Evolutionary conservation across 345 rosid species (phyloP).

Genomic region (Microcos paniculata): DNA sequence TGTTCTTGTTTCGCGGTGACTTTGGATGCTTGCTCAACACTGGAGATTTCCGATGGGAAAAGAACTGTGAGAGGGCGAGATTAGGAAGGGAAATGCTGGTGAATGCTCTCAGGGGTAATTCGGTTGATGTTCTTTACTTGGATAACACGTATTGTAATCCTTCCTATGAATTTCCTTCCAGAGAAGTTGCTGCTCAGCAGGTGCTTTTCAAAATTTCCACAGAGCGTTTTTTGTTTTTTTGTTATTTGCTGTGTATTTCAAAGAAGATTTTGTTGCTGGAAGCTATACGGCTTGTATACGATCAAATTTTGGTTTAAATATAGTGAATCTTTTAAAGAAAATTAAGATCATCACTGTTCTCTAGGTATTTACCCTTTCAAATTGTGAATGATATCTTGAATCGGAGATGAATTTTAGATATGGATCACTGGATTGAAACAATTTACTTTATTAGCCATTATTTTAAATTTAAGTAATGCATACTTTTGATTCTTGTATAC

Average conservation of each 20-base stretch:
- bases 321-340: neutral
- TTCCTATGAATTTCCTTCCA: conserved; percentile 55
- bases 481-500: neutral
- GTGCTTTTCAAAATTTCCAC: conserved; percentile 23
- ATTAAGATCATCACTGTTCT: neutral
- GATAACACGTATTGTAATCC: conserved; percentile 85
- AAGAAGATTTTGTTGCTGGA: neutral
- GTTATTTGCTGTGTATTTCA: neutral
- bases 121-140: conserved; percentile 53
- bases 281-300: neutral
- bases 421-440: neutral
- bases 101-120: conserved; percentile 39
- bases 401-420: neutral
- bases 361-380: neutral
- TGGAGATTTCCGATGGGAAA: conserved; percentile 79
- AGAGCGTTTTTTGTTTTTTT: neutral
- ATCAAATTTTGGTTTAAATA: neutral
- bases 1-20: conserved; percentile 74
- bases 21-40: conserved; percentile 76
- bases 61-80: conserved; percentile 26
- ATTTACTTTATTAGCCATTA: neutral
- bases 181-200: conserved; percentile 56
- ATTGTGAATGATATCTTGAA: neutral
- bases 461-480: too few species aligned
- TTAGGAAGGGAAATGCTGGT: conserved; percentile 37